These are phyloP conservation scores for Cytospora leucostoma DNA, from an alignment of 2,329 filamentous ascomycete species.

Conservation along the genomic window DNA sequence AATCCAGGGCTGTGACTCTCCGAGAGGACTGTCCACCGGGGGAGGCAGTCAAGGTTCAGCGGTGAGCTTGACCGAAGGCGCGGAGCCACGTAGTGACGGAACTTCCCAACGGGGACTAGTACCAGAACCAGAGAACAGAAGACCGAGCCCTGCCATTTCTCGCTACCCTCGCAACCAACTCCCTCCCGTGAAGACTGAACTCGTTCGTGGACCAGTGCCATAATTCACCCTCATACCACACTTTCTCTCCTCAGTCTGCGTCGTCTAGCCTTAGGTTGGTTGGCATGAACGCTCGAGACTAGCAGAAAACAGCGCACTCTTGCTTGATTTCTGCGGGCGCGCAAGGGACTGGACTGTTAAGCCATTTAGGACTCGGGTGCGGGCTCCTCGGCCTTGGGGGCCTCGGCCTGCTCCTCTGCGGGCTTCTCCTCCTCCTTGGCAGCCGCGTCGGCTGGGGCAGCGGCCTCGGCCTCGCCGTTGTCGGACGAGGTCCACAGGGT, in stretches of 20 bases:
- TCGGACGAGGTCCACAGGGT: conserved; percentile 98
- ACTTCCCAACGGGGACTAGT: conserved; percentile 33
- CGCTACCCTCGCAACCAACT: conserved; percentile 42
- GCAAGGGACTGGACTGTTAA: conserved; percentile 21
- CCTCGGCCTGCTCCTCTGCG: conserved; percentile 58
- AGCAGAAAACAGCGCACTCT: conserved; percentile 24
- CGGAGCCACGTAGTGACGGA: conserved; percentile 11
- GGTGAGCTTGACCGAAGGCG: conserved; percentile 20
- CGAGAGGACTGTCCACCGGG: conserved; percentile 14
- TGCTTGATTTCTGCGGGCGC: conserved; percentile 21
- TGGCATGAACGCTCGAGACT: conserved; percentile 21
- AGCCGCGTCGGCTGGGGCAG: conserved; percentile 53
- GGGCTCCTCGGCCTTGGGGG: conserved; percentile 44
- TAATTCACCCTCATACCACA: conserved; percentile 30
- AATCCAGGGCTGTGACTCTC: conserved; percentile 26
- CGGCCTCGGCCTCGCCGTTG: conserved; percentile 72
- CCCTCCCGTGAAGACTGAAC: conserved; percentile 41
- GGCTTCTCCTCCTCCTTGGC: conserved; percentile 61
- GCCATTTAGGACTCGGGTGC: conserved; percentile 57
- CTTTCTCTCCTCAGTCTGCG: conserved; percentile 18
- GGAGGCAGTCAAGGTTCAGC: conserved; percentile 17
- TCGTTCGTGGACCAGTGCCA: conserved; percentile 34
- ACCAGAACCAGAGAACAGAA: conserved; percentile 37
- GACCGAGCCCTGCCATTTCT: conserved; percentile 42
- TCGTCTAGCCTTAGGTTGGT: conserved; percentile 26